phyloP scores from a whole-genome alignment of 306 rosid species.

The Canavalia ensiformis region DNA sequence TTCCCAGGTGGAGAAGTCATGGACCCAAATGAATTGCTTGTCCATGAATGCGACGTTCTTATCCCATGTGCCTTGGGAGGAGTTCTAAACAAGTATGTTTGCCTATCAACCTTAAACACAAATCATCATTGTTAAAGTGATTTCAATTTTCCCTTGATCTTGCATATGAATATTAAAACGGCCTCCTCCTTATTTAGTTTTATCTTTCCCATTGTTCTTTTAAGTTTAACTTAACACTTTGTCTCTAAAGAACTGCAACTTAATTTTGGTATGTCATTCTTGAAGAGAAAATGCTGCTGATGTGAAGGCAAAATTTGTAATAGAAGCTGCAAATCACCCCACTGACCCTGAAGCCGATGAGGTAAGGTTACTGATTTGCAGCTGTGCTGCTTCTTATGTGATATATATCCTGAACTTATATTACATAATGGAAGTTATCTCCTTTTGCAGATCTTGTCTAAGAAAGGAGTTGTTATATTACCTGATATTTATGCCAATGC shows the following conservation, averaged over 20 bases:
- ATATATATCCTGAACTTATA: neutral
- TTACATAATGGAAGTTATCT: constrained; percentile 16
- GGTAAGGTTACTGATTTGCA: constrained; percentile 40
- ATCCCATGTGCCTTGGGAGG: constrained; percentile 84
- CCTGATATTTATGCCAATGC: constrained; percentile 84
- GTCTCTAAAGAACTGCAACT: neutral
- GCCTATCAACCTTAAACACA: constrained; percentile 13
- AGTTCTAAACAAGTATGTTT: constrained; percentile 66
- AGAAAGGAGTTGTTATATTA: constrained; percentile 69
- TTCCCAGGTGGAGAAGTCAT: constrained; percentile 64
- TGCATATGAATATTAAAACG: constrained; percentile 8
- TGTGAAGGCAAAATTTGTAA: constrained; percentile 67
- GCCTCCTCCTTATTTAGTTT: neutral
- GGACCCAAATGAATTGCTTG: constrained; percentile 69
- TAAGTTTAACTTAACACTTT: constrained; percentile 28
- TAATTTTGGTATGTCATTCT: constrained; percentile 4
- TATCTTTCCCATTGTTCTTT: neutral
- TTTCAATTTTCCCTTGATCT: constrained; percentile 23
- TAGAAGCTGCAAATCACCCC: constrained; percentile 79
- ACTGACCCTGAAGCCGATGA: constrained; percentile 77
- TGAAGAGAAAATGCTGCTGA: constrained; percentile 67
- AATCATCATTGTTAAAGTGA: neutral
- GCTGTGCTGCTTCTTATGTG: neutral
- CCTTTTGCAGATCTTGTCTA: constrained; percentile 58
- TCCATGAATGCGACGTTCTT: constrained; percentile 78